Evolutionary conservation across 768 basidiomycete species (phyloP).

Genomic region (Zangia roseola): DNA sequence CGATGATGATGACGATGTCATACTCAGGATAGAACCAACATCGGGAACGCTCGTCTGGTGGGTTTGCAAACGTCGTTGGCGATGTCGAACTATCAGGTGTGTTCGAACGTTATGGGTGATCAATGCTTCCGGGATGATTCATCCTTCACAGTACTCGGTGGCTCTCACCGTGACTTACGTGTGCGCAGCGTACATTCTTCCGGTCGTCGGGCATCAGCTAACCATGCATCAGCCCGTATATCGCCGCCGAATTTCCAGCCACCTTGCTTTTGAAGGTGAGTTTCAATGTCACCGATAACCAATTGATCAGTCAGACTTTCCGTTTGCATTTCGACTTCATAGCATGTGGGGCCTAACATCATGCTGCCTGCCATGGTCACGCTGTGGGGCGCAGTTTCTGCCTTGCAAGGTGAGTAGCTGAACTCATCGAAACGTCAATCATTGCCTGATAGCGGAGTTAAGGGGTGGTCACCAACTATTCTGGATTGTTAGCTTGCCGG

Average conservation of each 20-base stretch:
- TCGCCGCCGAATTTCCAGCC: conserved; percentile 56
- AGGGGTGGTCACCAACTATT: conserved; percentile 49
- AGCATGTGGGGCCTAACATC: conserved; percentile 50
- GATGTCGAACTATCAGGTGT: conserved; percentile 27
- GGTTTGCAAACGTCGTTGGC: conserved; percentile 54
- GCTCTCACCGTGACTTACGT: conserved; percentile 31
- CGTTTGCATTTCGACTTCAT: neutral
- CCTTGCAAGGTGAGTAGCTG: conserved; percentile 49
- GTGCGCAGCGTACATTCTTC: conserved; percentile 10
- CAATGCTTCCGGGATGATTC: neutral
- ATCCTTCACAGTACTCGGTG: conserved; percentile 31
- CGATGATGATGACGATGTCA: no score
- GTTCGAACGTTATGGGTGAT: neutral
- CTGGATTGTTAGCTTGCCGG: conserved; percentile 51
- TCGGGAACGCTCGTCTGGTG: conserved; percentile 59
- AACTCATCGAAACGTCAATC: neutral
- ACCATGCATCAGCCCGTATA: conserved; percentile 40
- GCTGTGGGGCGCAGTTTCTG: conserved; percentile 61
- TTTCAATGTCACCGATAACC: neutral
- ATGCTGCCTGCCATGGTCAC: conserved; percentile 60
- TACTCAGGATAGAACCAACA: conserved; percentile 40
- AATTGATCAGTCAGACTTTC: neutral
- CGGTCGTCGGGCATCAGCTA: neutral
- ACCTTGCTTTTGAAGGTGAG: conserved; percentile 53
- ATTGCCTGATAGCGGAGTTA: neutral